Base-by-base conservation (phyloP, 1,139 yeast genomes). In the Magnusiomyces clavatus region DNA sequence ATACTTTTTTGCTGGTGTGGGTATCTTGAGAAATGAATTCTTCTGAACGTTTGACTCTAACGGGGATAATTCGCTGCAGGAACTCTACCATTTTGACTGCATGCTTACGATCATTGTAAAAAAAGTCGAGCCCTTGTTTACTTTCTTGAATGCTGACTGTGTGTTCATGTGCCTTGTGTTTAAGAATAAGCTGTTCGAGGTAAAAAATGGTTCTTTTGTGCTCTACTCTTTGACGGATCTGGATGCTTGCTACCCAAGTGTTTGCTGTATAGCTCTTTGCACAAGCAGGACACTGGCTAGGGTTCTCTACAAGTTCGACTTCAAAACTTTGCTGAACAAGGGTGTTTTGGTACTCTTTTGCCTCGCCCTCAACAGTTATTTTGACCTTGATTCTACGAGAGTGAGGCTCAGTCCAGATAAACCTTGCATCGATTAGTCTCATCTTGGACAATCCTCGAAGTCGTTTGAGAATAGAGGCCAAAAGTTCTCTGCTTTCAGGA, bases 391-490 rank as follows among this genome's bases (percentile, higher is more conserved):
- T 81, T 74, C 98, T 83, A 69, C 98, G 81, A 37, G 97, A 89
- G 69, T 94, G 99, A 2, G 99, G 98, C 71, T 94, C 99, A 0
- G 98, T 94, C 99, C 99, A 94, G 56, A 94, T 81, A 64, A 89
- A 94, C 13, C 92, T 79, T 3, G 98, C 98, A 71, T 94, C 98
- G 40, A 88, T 81, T 58, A 92, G 73, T 61, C 97, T 77, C 50
- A 89, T 92, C 63, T 87, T 88, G 59, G 78, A 86, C 61, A 90
- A 74, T 51, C 97, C 97, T 65, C 86, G 87, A 61, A 94, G 76
- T 66, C 95, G 81, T 70, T 92, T 82, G 60, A 94, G 74, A 74
- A 97, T 90, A 46, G 90, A 74, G 1, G 97, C 97, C 61, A 94
- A 74, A 51, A 94, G 76, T 68, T 94, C 98, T 66, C 97, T 75